Evolutionary conservation across 768 basidiomycete species (phyloP).

Genomic region (Macrolepiota albuminosa): DNA sequence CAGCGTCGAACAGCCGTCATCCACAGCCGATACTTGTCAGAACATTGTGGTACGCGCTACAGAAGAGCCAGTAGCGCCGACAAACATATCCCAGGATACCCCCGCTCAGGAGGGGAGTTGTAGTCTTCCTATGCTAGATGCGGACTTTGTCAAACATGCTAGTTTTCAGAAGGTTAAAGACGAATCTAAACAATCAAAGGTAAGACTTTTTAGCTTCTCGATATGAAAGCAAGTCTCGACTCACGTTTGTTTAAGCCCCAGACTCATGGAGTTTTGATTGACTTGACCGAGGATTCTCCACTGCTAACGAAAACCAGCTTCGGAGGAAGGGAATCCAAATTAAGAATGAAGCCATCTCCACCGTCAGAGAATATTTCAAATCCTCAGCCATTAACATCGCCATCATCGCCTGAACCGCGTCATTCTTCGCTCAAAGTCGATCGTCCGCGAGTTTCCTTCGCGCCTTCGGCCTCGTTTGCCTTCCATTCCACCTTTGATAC

Average conservation of each 20-base stretch:
- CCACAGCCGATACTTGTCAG: neutral
- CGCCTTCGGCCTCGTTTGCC: slow-evolving; percentile 6
- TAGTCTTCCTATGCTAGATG: neutral
- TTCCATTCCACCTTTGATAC: neutral
- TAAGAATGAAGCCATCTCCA: neutral
- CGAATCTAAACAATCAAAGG: slow-evolving; percentile 4
- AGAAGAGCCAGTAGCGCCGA: neutral
- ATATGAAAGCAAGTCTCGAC: neutral
- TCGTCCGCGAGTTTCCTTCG: slow-evolving; percentile 13
- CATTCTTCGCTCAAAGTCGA: neutral
- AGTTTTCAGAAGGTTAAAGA: neutral
- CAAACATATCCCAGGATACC: neutral
- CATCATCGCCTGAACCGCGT: neutral
- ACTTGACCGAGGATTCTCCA: slow-evolving; percentile 35
- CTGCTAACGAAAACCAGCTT: neutral
- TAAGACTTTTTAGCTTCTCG: neutral
- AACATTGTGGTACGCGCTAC: neutral
- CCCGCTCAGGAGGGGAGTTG: neutral
- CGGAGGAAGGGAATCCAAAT: neutral
- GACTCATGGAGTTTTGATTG: slow-evolving; percentile 28
- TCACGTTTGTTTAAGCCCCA: neutral
- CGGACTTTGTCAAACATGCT: neutral
- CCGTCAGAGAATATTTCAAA: neutral
- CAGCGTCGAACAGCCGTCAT: slow-evolving; percentile 4
- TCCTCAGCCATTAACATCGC: neutral